These are phyloP conservation scores for Trichodelitschia bisporula DNA, from an alignment of 495 filamentous ascomycete species.

Conservation along the genomic window DNA sequence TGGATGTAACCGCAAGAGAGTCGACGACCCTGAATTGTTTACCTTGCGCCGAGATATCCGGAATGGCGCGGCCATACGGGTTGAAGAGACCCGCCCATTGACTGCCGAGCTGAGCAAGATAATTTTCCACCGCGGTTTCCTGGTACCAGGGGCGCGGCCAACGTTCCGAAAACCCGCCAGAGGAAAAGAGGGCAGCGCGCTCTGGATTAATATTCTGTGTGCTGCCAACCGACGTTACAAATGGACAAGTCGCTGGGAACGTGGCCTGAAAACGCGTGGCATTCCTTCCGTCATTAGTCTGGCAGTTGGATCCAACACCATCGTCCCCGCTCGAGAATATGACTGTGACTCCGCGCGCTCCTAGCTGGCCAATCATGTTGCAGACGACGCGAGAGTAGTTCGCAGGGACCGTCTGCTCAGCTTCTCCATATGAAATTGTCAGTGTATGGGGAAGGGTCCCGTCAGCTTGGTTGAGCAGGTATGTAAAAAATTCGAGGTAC, in stretches of 20 bases:
- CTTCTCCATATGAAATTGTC: conserved; percentile 59
- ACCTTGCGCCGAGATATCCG: conserved; percentile 45
- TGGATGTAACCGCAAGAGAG: conserved; percentile 22
- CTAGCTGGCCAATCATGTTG: conserved; percentile 43
- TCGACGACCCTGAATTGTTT: conserved; percentile 26
- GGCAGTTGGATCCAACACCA: conserved; percentile 40
- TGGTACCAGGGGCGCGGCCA: conserved; percentile 40
- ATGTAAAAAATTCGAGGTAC: conserved; percentile 45
- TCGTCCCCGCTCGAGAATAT: conserved; percentile 50
- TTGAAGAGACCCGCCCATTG: conserved; percentile 28
- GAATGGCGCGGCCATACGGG: conserved; percentile 38
- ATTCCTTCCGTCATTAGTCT: conserved; percentile 42
- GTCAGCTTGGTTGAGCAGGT: conserved; percentile 33
- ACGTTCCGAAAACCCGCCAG: conserved; percentile 44
- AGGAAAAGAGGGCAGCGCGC: conserved; percentile 26
- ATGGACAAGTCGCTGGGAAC: conserved; percentile 53
- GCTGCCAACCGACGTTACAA: conserved; percentile 48
- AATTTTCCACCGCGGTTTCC: conserved; percentile 26
- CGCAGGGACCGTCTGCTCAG: conserved; percentile 49
- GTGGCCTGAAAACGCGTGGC: conserved; percentile 37
- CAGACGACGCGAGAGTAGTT: conserved; percentile 45
- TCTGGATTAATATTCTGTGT: conserved; percentile 36
- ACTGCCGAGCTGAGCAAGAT: conserved; percentile 25
- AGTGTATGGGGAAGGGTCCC: conserved; percentile 45
- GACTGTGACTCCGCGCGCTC: conserved; percentile 49